phyloP scores from a whole-genome alignment of 2,329 filamentous ascomycete genomes.

The Colletotrichum trifolii region DNA sequence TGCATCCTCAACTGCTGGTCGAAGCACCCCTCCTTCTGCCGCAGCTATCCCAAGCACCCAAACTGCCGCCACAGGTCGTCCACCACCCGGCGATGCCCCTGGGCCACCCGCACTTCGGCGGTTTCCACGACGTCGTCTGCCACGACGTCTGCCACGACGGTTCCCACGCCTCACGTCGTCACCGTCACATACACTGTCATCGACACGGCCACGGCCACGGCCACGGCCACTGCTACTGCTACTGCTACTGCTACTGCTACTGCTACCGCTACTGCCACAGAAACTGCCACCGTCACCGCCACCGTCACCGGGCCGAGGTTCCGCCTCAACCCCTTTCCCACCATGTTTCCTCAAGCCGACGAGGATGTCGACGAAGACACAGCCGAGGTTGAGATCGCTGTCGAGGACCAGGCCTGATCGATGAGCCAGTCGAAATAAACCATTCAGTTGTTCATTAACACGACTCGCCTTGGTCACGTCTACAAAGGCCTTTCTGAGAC shows the following conservation, averaged over 20 bases:
- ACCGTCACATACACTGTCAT: not conserved
- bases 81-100: too few relatives aligned
- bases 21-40: too few relatives aligned
- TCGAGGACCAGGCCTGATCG: too few relatives aligned
- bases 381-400: not conserved
- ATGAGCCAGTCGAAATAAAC: too few relatives aligned
- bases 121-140: not conserved
- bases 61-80: too few relatives aligned
- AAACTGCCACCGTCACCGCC: not conserved
- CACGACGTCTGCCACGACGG: not conserved
- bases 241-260: not conserved
- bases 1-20: too few relatives aligned
- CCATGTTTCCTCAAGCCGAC: not conserved
- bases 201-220: not conserved
- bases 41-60: too few relatives aligned
- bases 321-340: conserved; percentile 1
- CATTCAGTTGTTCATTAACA: too few relatives aligned
- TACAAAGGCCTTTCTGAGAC: too few relatives aligned
- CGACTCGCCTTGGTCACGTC: too few relatives aligned
- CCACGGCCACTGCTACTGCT: not conserved
- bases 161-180: not conserved
- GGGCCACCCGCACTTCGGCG: too few relatives aligned
- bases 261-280: not conserved
- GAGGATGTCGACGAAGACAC: not conserved
- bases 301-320: not conserved